Percentiles rank a stretch among this genome's conserved stretches.
Conservation (phyloP, 2,329 filamentous ascomycete species). For the Neodidymelliopsis sp. region DNA sequence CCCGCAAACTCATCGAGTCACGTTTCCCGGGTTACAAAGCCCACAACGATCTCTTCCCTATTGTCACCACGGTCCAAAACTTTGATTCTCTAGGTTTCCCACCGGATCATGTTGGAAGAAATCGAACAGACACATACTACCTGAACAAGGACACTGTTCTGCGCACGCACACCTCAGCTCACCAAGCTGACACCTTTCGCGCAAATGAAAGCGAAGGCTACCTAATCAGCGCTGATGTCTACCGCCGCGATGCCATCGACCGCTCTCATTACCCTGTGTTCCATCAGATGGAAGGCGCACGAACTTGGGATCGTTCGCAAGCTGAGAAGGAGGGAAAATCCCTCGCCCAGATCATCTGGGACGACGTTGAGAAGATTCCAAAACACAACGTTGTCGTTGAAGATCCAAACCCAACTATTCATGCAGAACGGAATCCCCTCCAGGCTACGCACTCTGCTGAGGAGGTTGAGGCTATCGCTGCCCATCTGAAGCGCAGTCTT, state of each 20-base stretch:
- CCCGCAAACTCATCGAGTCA: constrained; percentile 89
- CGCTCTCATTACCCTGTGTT: constrained; percentile 95
- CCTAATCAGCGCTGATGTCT: constrained; percentile 92
- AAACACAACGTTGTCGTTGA: constrained; percentile 78
- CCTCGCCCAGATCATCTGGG: constrained; percentile 70
- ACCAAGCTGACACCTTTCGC: constrained; percentile 84
- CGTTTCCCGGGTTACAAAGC: constrained; percentile 81
- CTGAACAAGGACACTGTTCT: constrained; percentile 84
- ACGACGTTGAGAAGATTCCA: constrained; percentile 75
- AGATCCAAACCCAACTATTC: constrained; percentile 80
- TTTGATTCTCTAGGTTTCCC: constrained; percentile 98
- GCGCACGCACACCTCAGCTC: constrained; percentile 92
- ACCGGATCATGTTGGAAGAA: constrained; percentile 84
- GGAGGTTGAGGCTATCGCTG: constrained; percentile 82
- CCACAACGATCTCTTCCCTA: constrained; percentile 80
- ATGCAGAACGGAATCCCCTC: constrained; percentile 81
- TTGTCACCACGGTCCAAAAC: constrained; percentile 86
- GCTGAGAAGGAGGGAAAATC: constrained; percentile 54
- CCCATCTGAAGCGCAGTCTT: constrained; percentile 86
- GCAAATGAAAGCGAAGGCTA: constrained; percentile 78
- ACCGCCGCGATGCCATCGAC: constrained; percentile 93
- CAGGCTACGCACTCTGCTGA: constrained; percentile 76
- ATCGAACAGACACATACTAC: constrained; percentile 93
- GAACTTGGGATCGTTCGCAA: constrained; percentile 80
- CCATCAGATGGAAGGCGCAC: constrained; percentile 97